Conservation (phyloP, 2,329 filamentous ascomycete species). For the Penicillium sp. region DNA sequence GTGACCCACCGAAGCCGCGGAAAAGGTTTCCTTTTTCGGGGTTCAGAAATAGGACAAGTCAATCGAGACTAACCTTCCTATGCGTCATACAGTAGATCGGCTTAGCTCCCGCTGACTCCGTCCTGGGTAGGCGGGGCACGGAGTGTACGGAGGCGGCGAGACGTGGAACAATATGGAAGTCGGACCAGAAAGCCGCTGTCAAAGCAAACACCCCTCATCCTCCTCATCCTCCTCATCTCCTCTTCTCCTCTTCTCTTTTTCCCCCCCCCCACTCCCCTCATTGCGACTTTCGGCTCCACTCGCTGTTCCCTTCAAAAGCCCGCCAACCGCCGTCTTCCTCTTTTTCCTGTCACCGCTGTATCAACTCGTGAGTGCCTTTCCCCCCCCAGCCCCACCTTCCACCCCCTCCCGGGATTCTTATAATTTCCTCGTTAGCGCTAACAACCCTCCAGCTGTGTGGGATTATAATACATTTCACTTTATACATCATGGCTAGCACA, state of each 20-base stretch:
- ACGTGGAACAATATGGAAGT: background rate
- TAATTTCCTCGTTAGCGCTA: background rate
- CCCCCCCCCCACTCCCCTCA: constrained; percentile 20
- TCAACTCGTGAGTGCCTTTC: constrained; percentile 13
- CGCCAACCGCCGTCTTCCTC: constrained; percentile 8
- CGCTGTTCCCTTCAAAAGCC: constrained; percentile 15
- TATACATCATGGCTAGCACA: constrained; percentile 50
- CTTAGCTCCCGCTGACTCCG: background rate
- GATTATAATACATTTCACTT: background rate
- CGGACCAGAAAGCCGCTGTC: constrained; percentile 12
- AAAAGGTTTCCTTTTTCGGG: constrained; percentile 19
- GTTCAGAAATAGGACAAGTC: background rate
- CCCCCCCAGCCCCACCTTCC: background rate
- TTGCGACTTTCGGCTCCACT: constrained; percentile 10
- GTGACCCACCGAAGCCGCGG: constrained; percentile 1
- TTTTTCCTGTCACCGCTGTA: constrained; percentile 15
- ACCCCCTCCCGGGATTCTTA: too few species aligned
- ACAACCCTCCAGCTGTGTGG: background rate
- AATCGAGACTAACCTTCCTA: background rate
- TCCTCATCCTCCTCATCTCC: constrained; percentile 6
- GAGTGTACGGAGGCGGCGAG: background rate
- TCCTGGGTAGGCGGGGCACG: background rate
- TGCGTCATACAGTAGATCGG: background rate
- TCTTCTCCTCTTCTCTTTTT: constrained; percentile 6
- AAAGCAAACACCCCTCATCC: constrained; percentile 12